Evolutionary conservation across 257 asterid species (phyloP).

Genomic region (Solanum sejunctum): DNA sequence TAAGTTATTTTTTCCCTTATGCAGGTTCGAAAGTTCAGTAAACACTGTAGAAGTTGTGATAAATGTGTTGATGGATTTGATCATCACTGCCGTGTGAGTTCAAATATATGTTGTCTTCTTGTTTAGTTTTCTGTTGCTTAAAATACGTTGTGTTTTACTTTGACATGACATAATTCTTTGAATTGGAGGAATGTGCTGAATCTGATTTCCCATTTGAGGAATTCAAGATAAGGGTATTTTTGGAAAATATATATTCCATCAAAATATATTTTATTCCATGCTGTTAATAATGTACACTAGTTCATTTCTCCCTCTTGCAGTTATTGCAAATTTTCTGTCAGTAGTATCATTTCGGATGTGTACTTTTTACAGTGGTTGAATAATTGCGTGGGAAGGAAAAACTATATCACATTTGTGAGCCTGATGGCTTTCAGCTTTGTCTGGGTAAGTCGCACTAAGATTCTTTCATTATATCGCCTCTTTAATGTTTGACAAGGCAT

Average conservation of each 20-base stretch:
- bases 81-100: slow-evolving; percentile 97
- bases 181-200: background rate
- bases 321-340: background rate
- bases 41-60: slow-evolving; percentile 98
- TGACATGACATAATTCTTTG: background rate
- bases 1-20: slow-evolving; percentile 2
- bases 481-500: background rate
- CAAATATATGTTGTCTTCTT: slow-evolving; percentile 2
- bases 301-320: background rate
- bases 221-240: background rate
- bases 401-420: slow-evolving; percentile 68
- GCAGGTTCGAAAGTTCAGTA: slow-evolving; percentile 85
- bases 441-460: slow-evolving; percentile 45
- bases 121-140: background rate
- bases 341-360: background rate
- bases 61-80: slow-evolving; percentile 98
- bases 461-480: background rate
- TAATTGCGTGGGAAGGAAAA: slow-evolving; percentile 91
- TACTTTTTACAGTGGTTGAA: slow-evolving; percentile 76
- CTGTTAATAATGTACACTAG: background rate
- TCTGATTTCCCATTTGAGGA: background rate
- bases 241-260: background rate
- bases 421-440: slow-evolving; percentile 88
- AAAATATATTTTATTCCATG: background rate
- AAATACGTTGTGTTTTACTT: background rate